Base-by-base conservation (phyloP, 768 basidiomycete species). In the Xerocomellus chrysenteron region DNA sequence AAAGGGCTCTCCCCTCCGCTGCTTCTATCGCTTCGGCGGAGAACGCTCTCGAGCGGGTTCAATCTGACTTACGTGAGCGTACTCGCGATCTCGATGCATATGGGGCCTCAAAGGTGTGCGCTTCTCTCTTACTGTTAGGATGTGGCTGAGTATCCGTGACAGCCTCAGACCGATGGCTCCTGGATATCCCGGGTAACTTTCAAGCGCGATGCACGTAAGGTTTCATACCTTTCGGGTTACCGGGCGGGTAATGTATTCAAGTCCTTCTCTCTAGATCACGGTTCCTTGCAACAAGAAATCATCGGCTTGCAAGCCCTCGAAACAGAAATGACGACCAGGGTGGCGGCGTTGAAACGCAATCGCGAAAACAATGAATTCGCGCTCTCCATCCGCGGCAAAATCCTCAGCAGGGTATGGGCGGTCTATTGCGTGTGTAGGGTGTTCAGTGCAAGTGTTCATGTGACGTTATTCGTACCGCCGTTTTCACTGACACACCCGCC, bases 221-320 rank as follows among this genome's bases (percentile, higher is more conserved):
- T 19, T 59, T 61, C 48, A 42, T 58, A 32, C 32, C 32, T 19
- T 51, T 61, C 32, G 21, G 12, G 40, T 53, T 33, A 40, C 43
- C 26, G 5, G 0, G 5, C 35, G 35, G 39, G 30, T 52, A 46
- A 57, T 52, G 28, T 47, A 49, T 35, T 24, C 17, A 37, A 33
- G 5, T 32, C 11, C 14, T 39, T 35, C 17, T 30, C 41, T 61
- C 54, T 47, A 80, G 80, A 77, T 46, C 64, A 71, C 13, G 70
- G 61, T 21, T 67, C 73, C 1, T 61, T 80, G 21, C 68, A 72
- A 32, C 83, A 85, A 65, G 88, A 90, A 66, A 64, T 88, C 10
- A 73, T 75, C 35, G 89, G 88, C 0, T 74, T 92, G 5, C 76
- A 86, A 62, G 81, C 86, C 0, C 76, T 92, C 2, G 84, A 88